phyloP scores from a whole-genome alignment of 495 filamentous ascomycete genomes.

The Neurospora terricola region DNA sequence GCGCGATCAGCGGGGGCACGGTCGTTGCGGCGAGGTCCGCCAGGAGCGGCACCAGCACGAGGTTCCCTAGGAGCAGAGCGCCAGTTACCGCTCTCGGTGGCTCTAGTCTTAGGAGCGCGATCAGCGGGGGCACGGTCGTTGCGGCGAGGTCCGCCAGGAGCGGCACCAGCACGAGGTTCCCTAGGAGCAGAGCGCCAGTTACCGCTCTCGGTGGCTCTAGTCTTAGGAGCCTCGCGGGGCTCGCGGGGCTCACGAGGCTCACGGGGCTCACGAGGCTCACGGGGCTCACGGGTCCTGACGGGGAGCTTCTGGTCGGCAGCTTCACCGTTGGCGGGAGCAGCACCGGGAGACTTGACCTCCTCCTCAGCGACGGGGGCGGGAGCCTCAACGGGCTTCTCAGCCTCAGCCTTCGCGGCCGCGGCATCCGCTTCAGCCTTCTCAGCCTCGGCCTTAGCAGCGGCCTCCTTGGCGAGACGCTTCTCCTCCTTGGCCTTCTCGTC shows the following conservation, averaged over 20 bases:
- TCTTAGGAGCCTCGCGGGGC: slow-evolving; percentile 19
- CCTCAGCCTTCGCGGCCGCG: slow-evolving; percentile 11
- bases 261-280: slow-evolving; percentile 14
- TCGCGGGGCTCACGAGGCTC: slow-evolving; percentile 15
- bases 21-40: too few species aligned
- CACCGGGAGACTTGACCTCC: slow-evolving; percentile 13
- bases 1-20: too few species aligned
- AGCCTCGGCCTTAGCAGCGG: slow-evolving; percentile 47
- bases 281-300: slow-evolving; percentile 11
- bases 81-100: too few species aligned
- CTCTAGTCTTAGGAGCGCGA: slow-evolving; percentile 29
- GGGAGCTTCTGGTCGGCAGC: slow-evolving; percentile 25
- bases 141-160: slow-evolving; percentile 24
- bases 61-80: too few species aligned
- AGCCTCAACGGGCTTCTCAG: slow-evolving; percentile 21
- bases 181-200: slow-evolving; percentile 41
- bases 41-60: too few species aligned
- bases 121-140: slow-evolving; percentile 34
- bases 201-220: slow-evolving; percentile 37
- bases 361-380: slow-evolving; percentile 12
- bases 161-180: slow-evolving; percentile 29
- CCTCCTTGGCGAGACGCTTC: slow-evolving; percentile 54
- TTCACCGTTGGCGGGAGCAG: slow-evolving; percentile 13
- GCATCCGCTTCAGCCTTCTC: slow-evolving; percentile 25
- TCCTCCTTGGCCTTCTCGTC: slow-evolving; percentile 81